These are phyloP conservation scores for Coleophoma cylindrospora DNA, from an alignment of 2,329 filamentous ascomycete genomes.

Conservation along the genomic window DNA sequence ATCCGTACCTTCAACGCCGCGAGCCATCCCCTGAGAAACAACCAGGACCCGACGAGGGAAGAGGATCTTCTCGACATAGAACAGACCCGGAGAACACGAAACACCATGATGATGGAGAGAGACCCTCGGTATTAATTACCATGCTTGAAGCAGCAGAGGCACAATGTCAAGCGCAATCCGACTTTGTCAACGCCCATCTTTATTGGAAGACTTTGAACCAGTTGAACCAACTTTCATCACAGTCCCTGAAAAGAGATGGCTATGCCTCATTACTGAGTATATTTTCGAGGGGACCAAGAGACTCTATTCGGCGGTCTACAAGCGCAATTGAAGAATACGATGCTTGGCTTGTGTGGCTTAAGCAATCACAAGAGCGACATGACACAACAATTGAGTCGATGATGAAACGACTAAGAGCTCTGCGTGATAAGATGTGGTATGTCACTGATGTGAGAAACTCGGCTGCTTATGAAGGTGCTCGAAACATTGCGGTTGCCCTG, in stretches of 20 bases:
- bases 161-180: slow-evolving; percentile 71
- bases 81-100: slow-evolving; percentile 19
- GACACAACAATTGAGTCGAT: slow-evolving; percentile 70
- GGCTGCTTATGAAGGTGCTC: slow-evolving; percentile 79
- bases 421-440: slow-evolving; percentile 99
- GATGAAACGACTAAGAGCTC: slow-evolving; percentile 66
- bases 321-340: slow-evolving; percentile 74
- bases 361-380: slow-evolving; percentile 74
- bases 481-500: slow-evolving; percentile 78
- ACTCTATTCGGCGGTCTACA: slow-evolving; percentile 64
- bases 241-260: slow-evolving; percentile 59
- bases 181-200: slow-evolving; percentile 78
- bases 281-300: slow-evolving; percentile 66
- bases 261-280: slow-evolving; percentile 70
- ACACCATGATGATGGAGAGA: slow-evolving; percentile 36
- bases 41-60: slow-evolving; percentile 9
- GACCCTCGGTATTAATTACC: slow-evolving; percentile 51
- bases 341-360: slow-evolving; percentile 78
- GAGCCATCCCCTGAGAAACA: slow-evolving; percentile 14
- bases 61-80: slow-evolving; percentile 9
- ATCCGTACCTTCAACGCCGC: slow-evolving; percentile 43
- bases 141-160: slow-evolving; percentile 75
- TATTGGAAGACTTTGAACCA: slow-evolving; percentile 82
- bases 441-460: slow-evolving; percentile 91
- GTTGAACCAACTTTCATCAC: slow-evolving; percentile 56